Conservation (phyloP, 495 filamentous ascomycete genomes). For the Aspergillus olivimuriae region DNA sequence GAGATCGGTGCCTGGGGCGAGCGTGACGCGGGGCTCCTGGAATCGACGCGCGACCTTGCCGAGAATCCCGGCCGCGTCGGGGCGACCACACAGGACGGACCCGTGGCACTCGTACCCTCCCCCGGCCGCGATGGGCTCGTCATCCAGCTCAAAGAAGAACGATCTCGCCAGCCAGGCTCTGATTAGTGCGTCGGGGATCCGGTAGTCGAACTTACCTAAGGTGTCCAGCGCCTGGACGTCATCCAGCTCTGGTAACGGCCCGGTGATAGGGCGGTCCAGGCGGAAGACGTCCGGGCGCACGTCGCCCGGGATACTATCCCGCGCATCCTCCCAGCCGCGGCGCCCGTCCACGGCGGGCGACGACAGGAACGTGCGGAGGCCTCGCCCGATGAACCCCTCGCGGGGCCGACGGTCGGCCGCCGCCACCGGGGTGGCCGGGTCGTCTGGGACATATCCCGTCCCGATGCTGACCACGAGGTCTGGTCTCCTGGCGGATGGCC, state of each 20-base stretch:
- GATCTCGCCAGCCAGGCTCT: conserved; percentile 12
- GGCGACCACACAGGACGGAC: conserved; percentile 8
- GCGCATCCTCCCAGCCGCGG: conserved; percentile 15
- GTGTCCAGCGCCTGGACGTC: conserved; percentile 9
- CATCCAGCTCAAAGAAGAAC: conserved; percentile 21
- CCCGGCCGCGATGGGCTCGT: conserved; percentile 1
- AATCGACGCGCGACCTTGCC: background rate
- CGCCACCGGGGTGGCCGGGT: background rate
- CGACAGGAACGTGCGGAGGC: no score
- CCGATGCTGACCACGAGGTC: conserved; percentile 29
- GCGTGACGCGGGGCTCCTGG: background rate
- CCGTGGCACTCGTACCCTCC: conserved; percentile 10
- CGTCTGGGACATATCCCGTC: conserved; percentile 16
- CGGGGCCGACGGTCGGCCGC: conserved; percentile 3
- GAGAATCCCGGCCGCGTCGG: background rate
- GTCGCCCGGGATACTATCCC: conserved; percentile 2
- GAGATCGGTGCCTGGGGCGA: conserved; percentile 2
- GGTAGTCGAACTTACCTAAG: conserved; percentile 5
- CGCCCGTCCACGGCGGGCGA: conserved; percentile 19
- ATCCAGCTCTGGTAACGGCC: conserved; percentile 14
- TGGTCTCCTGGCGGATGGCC: conserved; percentile 16
- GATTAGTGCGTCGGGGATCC: background rate
- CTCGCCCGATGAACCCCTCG: conserved; percentile 1
- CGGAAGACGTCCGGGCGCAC: conserved; percentile 3
- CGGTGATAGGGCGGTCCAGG: conserved; percentile 9